Evolutionary conservation across 2,329 filamentous ascomycete genomes (phyloP).

Genomic region (Helotiales sp.): DNA sequence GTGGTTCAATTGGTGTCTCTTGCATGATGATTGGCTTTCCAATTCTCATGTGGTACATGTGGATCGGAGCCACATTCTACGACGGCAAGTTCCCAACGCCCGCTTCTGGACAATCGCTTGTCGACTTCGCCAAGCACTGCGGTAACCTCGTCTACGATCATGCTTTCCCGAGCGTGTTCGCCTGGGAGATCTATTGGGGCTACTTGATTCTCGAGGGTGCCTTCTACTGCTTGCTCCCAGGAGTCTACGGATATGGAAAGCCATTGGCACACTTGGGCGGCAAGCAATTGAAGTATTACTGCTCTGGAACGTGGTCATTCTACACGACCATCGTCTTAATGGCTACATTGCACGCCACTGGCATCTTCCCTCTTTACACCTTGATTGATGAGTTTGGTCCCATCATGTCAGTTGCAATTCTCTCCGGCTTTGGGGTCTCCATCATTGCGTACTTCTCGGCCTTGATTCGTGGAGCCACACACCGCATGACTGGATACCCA

Average conservation of each 20-base stretch:
- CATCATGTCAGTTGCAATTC: slow-evolving; percentile 87
- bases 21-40: slow-evolving; percentile 93
- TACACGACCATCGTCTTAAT: slow-evolving; percentile 80
- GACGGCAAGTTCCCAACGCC: slow-evolving; percentile 76
- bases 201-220: slow-evolving; percentile 85
- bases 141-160: slow-evolving; percentile 74
- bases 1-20: slow-evolving; percentile 76
- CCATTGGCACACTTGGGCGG: slow-evolving; percentile 79
- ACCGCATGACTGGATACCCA: slow-evolving; percentile 84
- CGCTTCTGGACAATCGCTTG: slow-evolving; percentile 62
- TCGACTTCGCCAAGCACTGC: slow-evolving; percentile 73
- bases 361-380: slow-evolving; percentile 85
- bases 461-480: slow-evolving; percentile 73
- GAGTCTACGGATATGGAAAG: slow-evolving; percentile 85
- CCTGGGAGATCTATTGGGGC: slow-evolving; percentile 92
- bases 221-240: slow-evolving; percentile 83
- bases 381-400: slow-evolving; percentile 95
- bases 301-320: slow-evolving; percentile 84
- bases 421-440: slow-evolving; percentile 83
- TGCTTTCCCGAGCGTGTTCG: slow-evolving; percentile 78
- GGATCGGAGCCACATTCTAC: slow-evolving; percentile 93
- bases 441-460: slow-evolving; percentile 87
- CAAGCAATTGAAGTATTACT: slow-evolving; percentile 91
- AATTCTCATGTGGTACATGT: slow-evolving; percentile 99
- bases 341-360: slow-evolving; percentile 74